Conservation (phyloP, 352 stramenopile genomes). For the Globisporangium okanoganense region DNA sequence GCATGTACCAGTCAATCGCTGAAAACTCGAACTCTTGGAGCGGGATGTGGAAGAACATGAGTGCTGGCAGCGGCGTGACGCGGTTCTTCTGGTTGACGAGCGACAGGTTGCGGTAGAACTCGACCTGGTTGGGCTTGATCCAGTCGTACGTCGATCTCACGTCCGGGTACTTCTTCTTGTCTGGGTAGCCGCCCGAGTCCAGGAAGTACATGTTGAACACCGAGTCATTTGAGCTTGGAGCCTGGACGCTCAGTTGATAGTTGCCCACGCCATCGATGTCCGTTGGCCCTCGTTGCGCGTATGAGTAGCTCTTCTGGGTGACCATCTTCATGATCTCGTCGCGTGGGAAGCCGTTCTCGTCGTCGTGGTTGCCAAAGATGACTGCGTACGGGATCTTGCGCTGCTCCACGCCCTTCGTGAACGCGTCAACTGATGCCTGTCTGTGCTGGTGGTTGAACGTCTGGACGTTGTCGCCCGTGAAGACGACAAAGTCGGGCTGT, state of each 20-base stretch:
- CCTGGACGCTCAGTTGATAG: slow-evolving; percentile 52
- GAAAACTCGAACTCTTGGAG: too few relatives aligned
- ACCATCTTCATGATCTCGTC: slow-evolving; percentile 39
- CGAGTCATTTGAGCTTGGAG: slow-evolving; percentile 22
- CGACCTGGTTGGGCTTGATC: slow-evolving; percentile 45
- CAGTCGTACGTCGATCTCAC: slow-evolving; percentile 35
- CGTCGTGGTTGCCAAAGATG: slow-evolving; percentile 70
- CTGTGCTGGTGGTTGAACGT: slow-evolving; percentile 25
- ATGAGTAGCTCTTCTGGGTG: slow-evolving; percentile 33
- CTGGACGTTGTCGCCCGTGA: slow-evolving; percentile 62
- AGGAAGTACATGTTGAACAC: slow-evolving; percentile 77
- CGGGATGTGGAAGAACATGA: slow-evolving; percentile 71
- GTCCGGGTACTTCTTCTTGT: slow-evolving; percentile 26
- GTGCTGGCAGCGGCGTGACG: slow-evolving; percentile 20
- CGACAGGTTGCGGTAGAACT: slow-evolving; percentile 38
- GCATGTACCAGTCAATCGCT: too few relatives aligned
- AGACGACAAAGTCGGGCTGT: slow-evolving; percentile 62
- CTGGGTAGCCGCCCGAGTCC: slow-evolving; percentile 40
- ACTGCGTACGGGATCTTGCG: slow-evolving; percentile 48
- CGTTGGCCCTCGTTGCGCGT: slow-evolving; percentile 40
- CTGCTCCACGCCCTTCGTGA: slow-evolving; percentile 30
- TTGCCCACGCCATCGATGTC: slow-evolving; percentile 60
- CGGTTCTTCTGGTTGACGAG: slow-evolving; percentile 1
- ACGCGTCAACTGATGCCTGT: slow-evolving; percentile 31
- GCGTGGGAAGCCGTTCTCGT: slow-evolving; percentile 34